phyloP scores from a whole-genome alignment of 768 basidiomycete genomes.

The Hydnomerulius pinastri region DNA sequence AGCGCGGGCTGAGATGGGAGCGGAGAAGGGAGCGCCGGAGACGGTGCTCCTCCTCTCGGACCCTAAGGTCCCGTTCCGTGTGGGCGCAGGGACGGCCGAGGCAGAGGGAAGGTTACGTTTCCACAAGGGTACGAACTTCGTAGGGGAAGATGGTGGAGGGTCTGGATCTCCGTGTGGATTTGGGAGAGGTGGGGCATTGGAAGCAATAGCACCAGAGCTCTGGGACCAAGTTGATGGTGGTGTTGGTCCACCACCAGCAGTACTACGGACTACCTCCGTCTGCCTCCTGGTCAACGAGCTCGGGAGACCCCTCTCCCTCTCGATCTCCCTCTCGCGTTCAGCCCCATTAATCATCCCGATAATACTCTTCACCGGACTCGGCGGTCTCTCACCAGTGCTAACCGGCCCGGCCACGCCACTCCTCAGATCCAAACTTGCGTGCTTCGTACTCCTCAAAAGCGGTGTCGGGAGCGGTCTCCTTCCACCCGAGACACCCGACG shows the following conservation, averaged over 20 bases:
- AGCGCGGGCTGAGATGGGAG: too few species aligned
- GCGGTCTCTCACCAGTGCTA: too few species aligned
- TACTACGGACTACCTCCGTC: too few species aligned
- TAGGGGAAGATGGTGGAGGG: slow-evolving; percentile 13
- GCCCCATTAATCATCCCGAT: background rate
- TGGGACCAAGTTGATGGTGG: too few species aligned
- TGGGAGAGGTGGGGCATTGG: background rate
- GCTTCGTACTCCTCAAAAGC: slow-evolving; percentile 12
- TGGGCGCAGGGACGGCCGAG: slow-evolving; percentile 19
- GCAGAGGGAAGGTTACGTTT: slow-evolving; percentile 37
- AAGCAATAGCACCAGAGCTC: too few species aligned
- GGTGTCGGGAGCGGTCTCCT: slow-evolving; percentile 15
- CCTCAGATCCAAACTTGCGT: slow-evolving; percentile 27
- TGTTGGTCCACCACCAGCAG: too few species aligned
- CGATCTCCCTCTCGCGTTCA: too few species aligned
- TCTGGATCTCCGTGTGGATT: background rate
- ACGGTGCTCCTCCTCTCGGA: slow-evolving; percentile 32
- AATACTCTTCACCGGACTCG: slow-evolving; percentile 21
- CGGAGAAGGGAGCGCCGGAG: slow-evolving; percentile 13
- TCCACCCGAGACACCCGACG: slow-evolving; percentile 9
- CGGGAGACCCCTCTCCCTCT: slow-evolving; percentile 24
- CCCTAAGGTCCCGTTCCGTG: slow-evolving; percentile 6
- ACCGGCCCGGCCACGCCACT: slow-evolving; percentile 5
- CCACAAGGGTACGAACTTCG: slow-evolving; percentile 46
- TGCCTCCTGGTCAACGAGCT: slow-evolving; percentile 24